A percentile compares a stretch with the other conserved stretches of the same genome.
phyloP scores from a whole-genome alignment of 306 rosid genomes.

The Pterocarpus macrocarpus region DNA sequence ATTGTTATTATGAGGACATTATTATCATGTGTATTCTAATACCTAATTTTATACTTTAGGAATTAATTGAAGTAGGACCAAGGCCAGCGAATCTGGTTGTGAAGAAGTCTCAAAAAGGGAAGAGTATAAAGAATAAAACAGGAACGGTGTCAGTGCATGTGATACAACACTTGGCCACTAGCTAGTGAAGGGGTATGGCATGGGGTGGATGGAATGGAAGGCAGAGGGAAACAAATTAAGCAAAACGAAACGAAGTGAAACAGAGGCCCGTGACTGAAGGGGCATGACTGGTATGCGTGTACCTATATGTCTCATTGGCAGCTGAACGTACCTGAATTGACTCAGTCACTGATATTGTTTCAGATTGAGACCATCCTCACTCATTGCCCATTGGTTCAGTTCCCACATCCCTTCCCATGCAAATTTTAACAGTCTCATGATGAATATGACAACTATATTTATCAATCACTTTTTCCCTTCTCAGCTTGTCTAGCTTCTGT shows the following conservation, averaged over 20 bases:
- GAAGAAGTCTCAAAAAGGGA: conserved; percentile 43
- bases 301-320: conserved; percentile 44
- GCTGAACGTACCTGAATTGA: conserved; percentile 1
- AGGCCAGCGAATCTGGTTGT: conserved; percentile 27
- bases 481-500: conserved; percentile 31
- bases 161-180: conserved; percentile 54
- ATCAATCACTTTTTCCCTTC: conserved; percentile 41
- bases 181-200: conserved; percentile 30
- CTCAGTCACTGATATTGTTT: conserved; percentile 34
- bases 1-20: neutral
- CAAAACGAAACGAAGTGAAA: conserved; percentile 54
- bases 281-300: conserved; percentile 36
- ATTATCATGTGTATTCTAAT: neutral
- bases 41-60: conserved; percentile 16
- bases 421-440: conserved; percentile 40
- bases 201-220: no score
- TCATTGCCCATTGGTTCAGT: conserved; percentile 49
- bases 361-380: conserved; percentile 49
- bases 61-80: conserved; percentile 42
- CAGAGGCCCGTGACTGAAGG: conserved; percentile 74
- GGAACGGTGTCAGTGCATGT: conserved; percentile 71
- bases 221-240: conserved; percentile 43
- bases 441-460: conserved; percentile 44
- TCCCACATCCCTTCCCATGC: conserved; percentile 68
- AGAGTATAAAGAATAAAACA: conserved; percentile 72